Base-by-base conservation (phyloP, 805 yeast species). In the Schwanniomyces pseudopolymorphus region DNA sequence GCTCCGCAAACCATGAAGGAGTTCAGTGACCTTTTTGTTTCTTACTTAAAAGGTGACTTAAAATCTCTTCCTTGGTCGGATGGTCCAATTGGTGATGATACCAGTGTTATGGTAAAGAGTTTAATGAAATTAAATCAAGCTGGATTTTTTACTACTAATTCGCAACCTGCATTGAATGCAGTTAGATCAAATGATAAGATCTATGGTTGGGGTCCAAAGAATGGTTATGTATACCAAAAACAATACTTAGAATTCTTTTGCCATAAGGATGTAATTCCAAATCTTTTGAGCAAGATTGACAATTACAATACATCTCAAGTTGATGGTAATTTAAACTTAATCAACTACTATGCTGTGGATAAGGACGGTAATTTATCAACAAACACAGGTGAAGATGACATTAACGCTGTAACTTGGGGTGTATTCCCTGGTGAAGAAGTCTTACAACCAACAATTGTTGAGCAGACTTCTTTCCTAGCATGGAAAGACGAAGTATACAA, bases 381-480 rank as follows among this genome's bases (percentile, higher is more conserved):
- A 42, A 91, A 91, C 65, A 82, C 89, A 40, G 78, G 78, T 20
- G 83, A 80, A 39, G 88, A 84, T 31, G 86, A 83, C 51, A 90
- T 95, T 52, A 91, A 89, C 61, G 97, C 98, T 7, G 97, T 92
- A 46, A 92, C 98, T 16, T 92, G 98, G 98, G 98, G 98, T 52
- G 89, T 91, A 45, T 90, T 89, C 81, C 97, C 98, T 22, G 96
- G 96, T 33, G 86, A 85, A 60, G 97, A 92, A 69, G 87, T 92
- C 44, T 77, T 89, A 52, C 98, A 92, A 70, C 97, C 98, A 43
- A 92, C 98, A 0, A 89, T 92, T 63, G 97, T 92, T 17, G 98
- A 92, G 64, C 85, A 84, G 59, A 82, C 84, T 33, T 89, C 97
- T 2, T 92, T 92, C 67, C 72, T 91, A 57, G 98, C 98, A 11